Percentiles rank a stretch among this genome's conserved stretches.
Evolutionary conservation across 129 eudicot genomes (phyloP).

Genomic region (Tagetes patula): DNA sequence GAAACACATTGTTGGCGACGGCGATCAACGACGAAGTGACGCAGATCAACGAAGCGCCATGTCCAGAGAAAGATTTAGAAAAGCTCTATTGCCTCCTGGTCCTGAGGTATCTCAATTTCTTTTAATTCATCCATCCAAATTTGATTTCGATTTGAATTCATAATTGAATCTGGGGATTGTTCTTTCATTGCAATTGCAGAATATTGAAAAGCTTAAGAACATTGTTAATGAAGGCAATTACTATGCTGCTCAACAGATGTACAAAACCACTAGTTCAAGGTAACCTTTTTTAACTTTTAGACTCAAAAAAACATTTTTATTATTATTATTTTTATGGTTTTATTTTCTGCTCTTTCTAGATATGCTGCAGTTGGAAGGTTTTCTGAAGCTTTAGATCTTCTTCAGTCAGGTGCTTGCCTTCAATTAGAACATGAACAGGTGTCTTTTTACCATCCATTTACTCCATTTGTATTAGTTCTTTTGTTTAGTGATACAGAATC

Average conservation of each 20-base stretch:
- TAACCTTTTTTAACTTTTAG: conserved; percentile 11
- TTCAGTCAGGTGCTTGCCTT: conserved; percentile 79
- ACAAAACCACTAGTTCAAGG: conserved; percentile 82
- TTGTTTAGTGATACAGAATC: conserved; percentile 7
- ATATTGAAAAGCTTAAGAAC: conserved; percentile 65
- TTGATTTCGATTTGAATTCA: background rate
- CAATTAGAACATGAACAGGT: conserved; percentile 81
- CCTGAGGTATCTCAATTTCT: conserved; percentile 25
- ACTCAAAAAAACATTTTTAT: background rate
- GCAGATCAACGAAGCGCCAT: conserved; percentile 7
- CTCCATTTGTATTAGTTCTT: conserved; percentile 11
- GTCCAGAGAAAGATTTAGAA: conserved; percentile 42
- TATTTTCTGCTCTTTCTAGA: conserved; percentile 41
- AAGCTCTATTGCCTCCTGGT: conserved; percentile 42
- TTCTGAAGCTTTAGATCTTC: conserved; percentile 71
- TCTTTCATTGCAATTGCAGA: conserved; percentile 45
- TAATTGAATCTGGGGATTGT: conserved; percentile 15
- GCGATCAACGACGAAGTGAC: background rate
- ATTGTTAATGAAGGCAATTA: conserved; percentile 65
- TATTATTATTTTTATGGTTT: background rate
- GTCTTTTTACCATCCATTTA: conserved; percentile 6
- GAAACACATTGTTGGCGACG: background rate
- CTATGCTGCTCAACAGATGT: conserved; percentile 99
- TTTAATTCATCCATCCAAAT: background rate
- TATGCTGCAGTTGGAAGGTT: conserved; percentile 63